Evolutionary conservation across 164 flowering plant genomes (phyloP), one percentile per base, ranked within the genome.

Genomic region (Liriodendron chinense): DNA sequence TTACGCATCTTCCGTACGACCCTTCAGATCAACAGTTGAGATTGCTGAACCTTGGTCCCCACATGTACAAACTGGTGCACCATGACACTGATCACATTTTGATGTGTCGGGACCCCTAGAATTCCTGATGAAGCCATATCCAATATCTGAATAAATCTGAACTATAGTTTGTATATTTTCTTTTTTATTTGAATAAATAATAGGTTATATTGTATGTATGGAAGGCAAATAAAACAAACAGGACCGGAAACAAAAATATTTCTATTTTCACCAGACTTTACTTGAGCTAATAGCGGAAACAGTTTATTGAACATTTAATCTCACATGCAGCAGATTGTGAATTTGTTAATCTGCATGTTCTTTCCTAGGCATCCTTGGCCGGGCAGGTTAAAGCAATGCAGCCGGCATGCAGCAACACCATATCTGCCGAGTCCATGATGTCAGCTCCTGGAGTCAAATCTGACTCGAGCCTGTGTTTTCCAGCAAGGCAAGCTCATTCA

Each of bases 401-500:
- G 83, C 91, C 95, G 68, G 87, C 92, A 26, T 86, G 89, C 86
- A 92, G 96, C 86, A 90, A 88, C 84, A 90, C 85, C 61, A 86
- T 88, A 59, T 96, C 99, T 78, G 97, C 85, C 72, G 98, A 93
- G 83, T 92, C 97, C 10, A 69, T 85, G 28, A 88, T 86, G 85
- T 64, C 78, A 70, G 70, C 49, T 62, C 62, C 62, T 47, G 91
- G 95, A 74, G 72, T 86, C 50, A 91, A 89, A 84, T 92, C 92
- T 21, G 98, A 96, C 28, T 90, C 94, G 25, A 79, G 79, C 71
- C 66, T 86, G 53, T 84, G 86, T 74, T 85, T 83, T 57, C 69
- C 86, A 12, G 50, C 89, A 66, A 88, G 69, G 83, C 91, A 83
- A 79, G 85, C 78, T 57, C 88, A 82, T 71, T 85, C 95, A 2